Evolutionary conservation across 75 land plant genomes (phyloP), one percentile per base, ranked within the genome.

Genomic region (Isoetes taiwanensis): DNA sequence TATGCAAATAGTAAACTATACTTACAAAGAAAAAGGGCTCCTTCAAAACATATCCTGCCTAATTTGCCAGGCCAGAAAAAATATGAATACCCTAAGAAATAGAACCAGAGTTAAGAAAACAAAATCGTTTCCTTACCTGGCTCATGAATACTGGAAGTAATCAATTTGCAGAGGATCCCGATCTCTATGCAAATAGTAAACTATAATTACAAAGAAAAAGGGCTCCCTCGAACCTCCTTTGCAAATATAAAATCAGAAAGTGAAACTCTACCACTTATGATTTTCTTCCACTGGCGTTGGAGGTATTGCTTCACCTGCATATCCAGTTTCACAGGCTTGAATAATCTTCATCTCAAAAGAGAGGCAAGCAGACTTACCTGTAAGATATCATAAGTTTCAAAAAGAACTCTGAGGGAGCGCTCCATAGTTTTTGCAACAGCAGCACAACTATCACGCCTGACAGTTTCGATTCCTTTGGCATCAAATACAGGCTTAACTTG

Each of bases 391-490:
- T 66, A 72, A 41, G 71, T 65, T 64, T 87, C 89, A 75, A 91
- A 91, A 41, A 78, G 72, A 4, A 77, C 64, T 56, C 89, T 68
- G 23, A 87, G 59, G 3, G 89, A 83, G 32, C 71, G 48, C 74
- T 91, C 97, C 66, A 91, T 41, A 9, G 64, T 73, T 68, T 91
- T 91, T 17, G 97, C 71, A 55, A 91, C 97, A 65, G 95, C 97
- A n/a, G 67, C 65, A 68, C 97, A 91, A 28, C 81, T 78, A 59
- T 91, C 97, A 55, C 97, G 80, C 0, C 97, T 72, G 14, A 91
- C 89, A 31, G 97, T 91, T 72, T 91, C 97, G 42, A 91, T 91
- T 17, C 97, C 97, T 65, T 91, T 91, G 27, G 97, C 97, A 77
- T 87, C 97, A 77, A 91, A 91, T 20, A 53, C 55, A 1, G 97